These are phyloP conservation scores for Aotearoamyces nothofagi DNA, from an alignment of 2,329 filamentous ascomycete species.

Conservation along the genomic window DNA sequence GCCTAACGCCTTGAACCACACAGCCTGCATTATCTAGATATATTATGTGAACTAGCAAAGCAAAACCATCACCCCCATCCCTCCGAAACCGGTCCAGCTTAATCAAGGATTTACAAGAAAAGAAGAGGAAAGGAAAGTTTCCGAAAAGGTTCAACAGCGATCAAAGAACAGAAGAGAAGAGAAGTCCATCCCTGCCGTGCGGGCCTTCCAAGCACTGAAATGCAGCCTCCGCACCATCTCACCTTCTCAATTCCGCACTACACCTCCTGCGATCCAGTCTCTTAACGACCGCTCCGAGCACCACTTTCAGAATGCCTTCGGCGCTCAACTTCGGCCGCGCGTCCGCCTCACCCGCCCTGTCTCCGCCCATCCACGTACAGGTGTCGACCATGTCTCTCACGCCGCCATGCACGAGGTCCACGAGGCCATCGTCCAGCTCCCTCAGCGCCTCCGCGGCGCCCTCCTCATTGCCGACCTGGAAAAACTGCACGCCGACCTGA, in stretches of 20 bases:
- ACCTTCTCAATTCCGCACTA: slow-evolving; percentile 12
- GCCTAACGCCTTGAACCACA: too few species aligned
- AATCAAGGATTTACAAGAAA: too few species aligned
- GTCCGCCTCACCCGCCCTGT: slow-evolving; percentile 21
- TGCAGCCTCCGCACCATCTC: too few species aligned
- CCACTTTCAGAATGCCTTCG: slow-evolving; percentile 64
- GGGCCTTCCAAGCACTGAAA: too few species aligned
- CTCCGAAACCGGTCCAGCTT: too few species aligned
- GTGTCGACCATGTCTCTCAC: slow-evolving; percentile 88
- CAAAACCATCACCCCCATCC: too few species aligned
- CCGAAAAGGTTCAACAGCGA: too few species aligned
- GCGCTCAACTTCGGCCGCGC: slow-evolving; percentile 36
- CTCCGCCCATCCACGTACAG: slow-evolving; percentile 49
- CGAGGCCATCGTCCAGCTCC: slow-evolving; percentile 61
- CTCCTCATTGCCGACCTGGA: slow-evolving; percentile 71
- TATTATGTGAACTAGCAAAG: too few species aligned
- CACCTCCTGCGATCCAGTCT: slow-evolving; percentile 37
- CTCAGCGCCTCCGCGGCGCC: slow-evolving; percentile 49
- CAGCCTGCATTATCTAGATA: too few species aligned
- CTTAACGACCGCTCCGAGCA: slow-evolving; percentile 63
- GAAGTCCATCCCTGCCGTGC: too few species aligned
- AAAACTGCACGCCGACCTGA: slow-evolving; percentile 90
- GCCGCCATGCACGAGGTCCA: slow-evolving; percentile 32
- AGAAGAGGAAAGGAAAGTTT: too few species aligned
- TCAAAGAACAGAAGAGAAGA: too few species aligned